These are phyloP conservation scores for Triticum turgidum DNA, from an alignment of 176 grass and related monocot genomes.

Conservation along the genomic window DNA sequence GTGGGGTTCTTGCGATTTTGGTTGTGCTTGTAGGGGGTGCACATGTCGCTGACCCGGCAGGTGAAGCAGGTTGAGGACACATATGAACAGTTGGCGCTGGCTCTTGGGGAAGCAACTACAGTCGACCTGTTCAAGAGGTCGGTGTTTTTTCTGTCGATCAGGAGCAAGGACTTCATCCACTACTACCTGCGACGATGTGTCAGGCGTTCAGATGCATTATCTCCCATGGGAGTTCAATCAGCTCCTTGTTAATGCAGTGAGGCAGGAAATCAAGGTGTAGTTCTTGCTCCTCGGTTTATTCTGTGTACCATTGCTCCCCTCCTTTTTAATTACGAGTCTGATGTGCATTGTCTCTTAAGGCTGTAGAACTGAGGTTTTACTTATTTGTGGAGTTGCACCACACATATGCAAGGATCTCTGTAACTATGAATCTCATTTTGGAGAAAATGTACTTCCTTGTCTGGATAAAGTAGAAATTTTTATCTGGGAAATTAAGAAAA, in stretches of 20 bases:
- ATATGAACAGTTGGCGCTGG: conserved; percentile 44
- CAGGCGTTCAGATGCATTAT: conserved; percentile 52
- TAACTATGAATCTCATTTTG: neutral
- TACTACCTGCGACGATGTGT: conserved; percentile 62
- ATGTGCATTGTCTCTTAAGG: neutral
- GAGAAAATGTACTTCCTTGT: neutral
- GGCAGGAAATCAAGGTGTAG: conserved; percentile 60
- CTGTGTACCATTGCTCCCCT: neutral
- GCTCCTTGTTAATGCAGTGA: conserved; percentile 58
- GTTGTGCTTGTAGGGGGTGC: conserved; percentile 53
- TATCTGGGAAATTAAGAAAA: neutral
- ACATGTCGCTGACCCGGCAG: conserved; percentile 60
- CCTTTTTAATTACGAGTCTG: neutral
- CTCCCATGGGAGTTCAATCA: conserved; percentile 75
- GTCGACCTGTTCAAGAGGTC: conserved; percentile 52
- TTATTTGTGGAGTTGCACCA: neutral
- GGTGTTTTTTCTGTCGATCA: conserved; percentile 67
- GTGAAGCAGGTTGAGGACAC: conserved; percentile 77
- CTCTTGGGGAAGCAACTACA: conserved; percentile 55
- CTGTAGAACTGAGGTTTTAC: neutral
- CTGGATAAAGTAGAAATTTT: neutral
- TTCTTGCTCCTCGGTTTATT: conserved; percentile 10
- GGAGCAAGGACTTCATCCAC: conserved; percentile 79
- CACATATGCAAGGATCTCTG: neutral
- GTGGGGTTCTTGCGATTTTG: neutral